Percentiles rank a stretch among this genome's conserved stretches.
Evolutionary conservation across 2,329 filamentous ascomycete species (phyloP).

Genomic region (Monilinia vaccinii-corymbosi): DNA sequence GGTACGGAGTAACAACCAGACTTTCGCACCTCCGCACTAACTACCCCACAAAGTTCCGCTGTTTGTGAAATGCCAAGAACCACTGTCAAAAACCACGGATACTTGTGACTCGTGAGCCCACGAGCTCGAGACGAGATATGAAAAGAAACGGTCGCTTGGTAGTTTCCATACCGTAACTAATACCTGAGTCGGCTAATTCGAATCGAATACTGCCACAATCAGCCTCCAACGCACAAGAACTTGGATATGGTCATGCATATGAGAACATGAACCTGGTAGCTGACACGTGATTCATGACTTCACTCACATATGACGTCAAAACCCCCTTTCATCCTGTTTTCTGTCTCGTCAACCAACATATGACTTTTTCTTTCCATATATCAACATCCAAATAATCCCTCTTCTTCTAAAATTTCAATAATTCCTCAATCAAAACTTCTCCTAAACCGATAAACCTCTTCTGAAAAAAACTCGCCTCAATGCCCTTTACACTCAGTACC

Average conservation of each 20-base stretch:
- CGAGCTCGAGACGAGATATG: neutral
- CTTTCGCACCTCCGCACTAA: neutral
- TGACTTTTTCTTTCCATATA: neutral
- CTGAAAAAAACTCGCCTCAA: neutral
- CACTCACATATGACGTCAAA: constrained; percentile 6
- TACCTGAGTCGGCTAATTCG: neutral
- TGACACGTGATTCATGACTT: constrained; percentile 1
- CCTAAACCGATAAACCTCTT: neutral
- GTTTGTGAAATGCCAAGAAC: neutral
- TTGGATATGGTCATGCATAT: neutral
- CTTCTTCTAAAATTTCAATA: neutral
- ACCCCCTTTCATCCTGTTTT: neutral
- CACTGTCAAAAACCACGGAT: neutral
- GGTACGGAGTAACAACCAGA: neutral
- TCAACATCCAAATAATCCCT: neutral
- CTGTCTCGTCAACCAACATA: neutral
- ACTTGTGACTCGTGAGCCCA: neutral
- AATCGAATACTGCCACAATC: neutral
- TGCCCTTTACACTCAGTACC: constrained; percentile 8
- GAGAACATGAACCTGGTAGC: neutral
- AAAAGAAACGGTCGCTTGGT: neutral
- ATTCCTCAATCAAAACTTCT: neutral
- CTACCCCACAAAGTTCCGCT: neutral
- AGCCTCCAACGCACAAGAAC: neutral
- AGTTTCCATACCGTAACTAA: neutral